Evolutionary conservation across 2,329 filamentous ascomycete species (phyloP).

Genomic region (Venturia oleaginea): DNA sequence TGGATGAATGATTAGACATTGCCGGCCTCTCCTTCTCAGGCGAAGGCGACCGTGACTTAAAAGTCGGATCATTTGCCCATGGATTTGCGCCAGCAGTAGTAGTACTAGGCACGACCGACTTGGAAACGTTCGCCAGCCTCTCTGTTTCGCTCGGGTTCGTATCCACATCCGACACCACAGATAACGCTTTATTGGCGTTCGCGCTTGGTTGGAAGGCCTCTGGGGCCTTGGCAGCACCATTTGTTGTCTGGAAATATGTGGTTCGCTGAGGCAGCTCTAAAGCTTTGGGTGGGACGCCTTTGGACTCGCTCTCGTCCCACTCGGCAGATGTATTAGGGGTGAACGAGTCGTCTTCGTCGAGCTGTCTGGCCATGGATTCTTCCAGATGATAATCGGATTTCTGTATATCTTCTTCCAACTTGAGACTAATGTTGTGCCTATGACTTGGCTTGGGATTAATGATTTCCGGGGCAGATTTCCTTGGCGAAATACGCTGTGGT

Average conservation of each 20-base stretch:
- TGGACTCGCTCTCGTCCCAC: conserved; percentile 12
- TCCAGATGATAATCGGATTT: conserved; percentile 80
- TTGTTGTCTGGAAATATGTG: neutral
- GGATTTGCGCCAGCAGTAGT: neutral
- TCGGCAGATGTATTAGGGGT: conserved; percentile 46
- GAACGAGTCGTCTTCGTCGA: conserved; percentile 64
- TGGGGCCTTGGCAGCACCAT: neutral
- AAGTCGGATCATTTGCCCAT: conserved; percentile 14
- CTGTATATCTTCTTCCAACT: conserved; percentile 74
- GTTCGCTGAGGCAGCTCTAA: conserved; percentile 4
- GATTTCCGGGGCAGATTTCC: conserved; percentile 38
- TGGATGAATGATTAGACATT: conserved; percentile 47
- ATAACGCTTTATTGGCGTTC: conserved; percentile 14
- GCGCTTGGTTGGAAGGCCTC: neutral
- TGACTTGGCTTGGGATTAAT: conserved; percentile 53
- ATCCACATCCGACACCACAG: conserved; percentile 21
- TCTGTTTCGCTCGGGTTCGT: conserved; percentile 17
- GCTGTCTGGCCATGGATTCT: conserved; percentile 66
- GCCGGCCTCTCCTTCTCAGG: neutral
- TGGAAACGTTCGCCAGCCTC: neutral
- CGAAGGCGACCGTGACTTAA: conserved; percentile 8
- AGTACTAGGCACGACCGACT: neutral
- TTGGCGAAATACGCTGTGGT: conserved; percentile 27
- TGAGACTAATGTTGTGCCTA: conserved; percentile 65
- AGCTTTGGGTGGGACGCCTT: neutral